A percentile compares a stretch with the other conserved stretches of the same genome.
Evolutionary conservation across 164 flowering plant genomes (phyloP).

Genomic region (Kalanchoe fedtschenkoi): DNA sequence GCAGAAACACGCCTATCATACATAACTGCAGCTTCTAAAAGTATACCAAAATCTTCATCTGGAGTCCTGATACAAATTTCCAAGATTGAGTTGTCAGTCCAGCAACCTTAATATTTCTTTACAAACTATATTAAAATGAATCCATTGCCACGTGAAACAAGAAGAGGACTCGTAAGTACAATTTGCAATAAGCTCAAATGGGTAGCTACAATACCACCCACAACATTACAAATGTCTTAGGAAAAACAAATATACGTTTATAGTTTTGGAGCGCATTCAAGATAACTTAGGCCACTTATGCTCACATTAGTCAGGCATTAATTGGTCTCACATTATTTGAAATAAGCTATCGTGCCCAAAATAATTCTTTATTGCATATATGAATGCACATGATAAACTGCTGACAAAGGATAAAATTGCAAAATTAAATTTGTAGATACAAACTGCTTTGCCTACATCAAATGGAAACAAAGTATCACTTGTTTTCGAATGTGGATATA

Average conservation of each 20-base stretch:
- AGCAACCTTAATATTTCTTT: background rate
- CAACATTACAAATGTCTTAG: background rate
- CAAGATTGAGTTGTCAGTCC: too few species aligned
- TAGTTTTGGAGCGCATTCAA: background rate
- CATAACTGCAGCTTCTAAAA: slow-evolving; percentile 90
- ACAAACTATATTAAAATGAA: background rate
- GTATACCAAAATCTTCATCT: slow-evolving; percentile 87
- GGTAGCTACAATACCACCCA: background rate
- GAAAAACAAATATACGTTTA: background rate
- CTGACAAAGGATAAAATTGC: too few species aligned
- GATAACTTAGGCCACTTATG: too few species aligned
- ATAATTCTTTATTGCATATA: too few species aligned
- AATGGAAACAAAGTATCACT: too few species aligned
- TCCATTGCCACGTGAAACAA: background rate
- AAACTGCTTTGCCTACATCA: too few species aligned
- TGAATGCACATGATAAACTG: too few species aligned
- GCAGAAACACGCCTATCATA: slow-evolving; percentile 97
- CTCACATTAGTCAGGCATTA: too few species aligned
- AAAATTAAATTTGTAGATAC: too few species aligned
- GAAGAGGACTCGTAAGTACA: background rate
- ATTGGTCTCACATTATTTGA: too few species aligned
- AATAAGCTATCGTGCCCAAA: too few species aligned
- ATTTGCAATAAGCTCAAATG: background rate
- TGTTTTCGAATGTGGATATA: too few species aligned
- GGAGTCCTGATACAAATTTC: slow-evolving; percentile 59